Evolutionary conservation across 1,139 yeast species (phyloP).

Genomic region (Scheffersomyces quercinus): DNA sequence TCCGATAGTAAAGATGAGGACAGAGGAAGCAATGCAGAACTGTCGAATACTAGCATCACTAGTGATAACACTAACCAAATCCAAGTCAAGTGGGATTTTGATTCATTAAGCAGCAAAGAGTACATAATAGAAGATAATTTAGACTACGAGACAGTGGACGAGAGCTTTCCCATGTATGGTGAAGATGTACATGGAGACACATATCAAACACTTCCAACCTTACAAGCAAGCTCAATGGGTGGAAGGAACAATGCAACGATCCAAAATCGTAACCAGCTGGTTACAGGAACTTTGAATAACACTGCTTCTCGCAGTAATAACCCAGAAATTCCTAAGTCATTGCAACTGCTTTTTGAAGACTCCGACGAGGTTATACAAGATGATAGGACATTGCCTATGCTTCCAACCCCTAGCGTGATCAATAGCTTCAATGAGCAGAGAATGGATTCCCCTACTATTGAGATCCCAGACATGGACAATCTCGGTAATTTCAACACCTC

Average conservation of each 20-base stretch:
- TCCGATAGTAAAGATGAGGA: conserved; percentile 6
- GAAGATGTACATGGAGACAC: conserved; percentile 26
- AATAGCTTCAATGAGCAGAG: conserved; percentile 12
- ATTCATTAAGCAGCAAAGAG: conserved; percentile 70
- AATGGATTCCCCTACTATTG: conserved; percentile 47
- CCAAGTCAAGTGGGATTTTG: conserved; percentile 90
- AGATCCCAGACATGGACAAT: conserved; percentile 47
- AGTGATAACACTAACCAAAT: conserved; percentile 32
- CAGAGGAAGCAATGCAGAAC: conserved; percentile 1
- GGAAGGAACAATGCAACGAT: not conserved
- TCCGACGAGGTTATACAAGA: conserved; percentile 10
- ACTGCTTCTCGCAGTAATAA: conserved; percentile 6
- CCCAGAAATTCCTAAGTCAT: conserved; percentile 66
- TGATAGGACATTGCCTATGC: not conserved
- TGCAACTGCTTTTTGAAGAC: conserved; percentile 68
- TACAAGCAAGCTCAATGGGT: conserved; percentile 19
- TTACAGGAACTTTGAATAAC: conserved; percentile 1
- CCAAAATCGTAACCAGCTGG: not conserved
- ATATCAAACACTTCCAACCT: conserved; percentile 32
- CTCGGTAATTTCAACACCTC: conserved; percentile 23
- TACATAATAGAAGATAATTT: conserved; percentile 70
- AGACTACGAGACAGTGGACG: conserved; percentile 49
- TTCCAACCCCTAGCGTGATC: conserved; percentile 2
- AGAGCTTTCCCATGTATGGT: conserved; percentile 25
- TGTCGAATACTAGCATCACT: not conserved